These are phyloP conservation scores for Glycyrrhiza uralensis DNA, from an alignment of 306 rosid species.

Conservation along the genomic window DNA sequence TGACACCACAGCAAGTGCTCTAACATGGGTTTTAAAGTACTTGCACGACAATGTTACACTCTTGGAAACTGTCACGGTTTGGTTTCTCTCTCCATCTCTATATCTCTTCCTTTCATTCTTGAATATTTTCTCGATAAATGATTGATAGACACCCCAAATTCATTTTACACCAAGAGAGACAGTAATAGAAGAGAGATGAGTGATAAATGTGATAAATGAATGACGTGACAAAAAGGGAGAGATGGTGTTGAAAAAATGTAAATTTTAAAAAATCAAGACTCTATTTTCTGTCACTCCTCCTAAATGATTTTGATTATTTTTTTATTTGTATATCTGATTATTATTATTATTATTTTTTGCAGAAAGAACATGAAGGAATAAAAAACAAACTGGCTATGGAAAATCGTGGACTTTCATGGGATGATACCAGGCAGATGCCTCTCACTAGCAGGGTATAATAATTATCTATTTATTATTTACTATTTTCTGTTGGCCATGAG, in stretches of 20 bases:
- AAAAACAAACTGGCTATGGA: conserved; percentile 25
- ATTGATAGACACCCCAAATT: no score
- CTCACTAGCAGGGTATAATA: conserved; percentile 54
- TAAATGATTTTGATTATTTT: background rate
- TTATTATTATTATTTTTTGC: background rate
- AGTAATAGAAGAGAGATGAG: no score
- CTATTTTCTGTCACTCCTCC: no score
- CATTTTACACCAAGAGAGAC: no score
- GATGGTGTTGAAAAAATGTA: no score
- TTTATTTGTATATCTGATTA: no score
- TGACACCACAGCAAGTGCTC: conserved; percentile 84
- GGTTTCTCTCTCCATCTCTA: background rate
- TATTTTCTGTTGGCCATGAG: no score
- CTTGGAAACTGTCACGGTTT: conserved; percentile 61
- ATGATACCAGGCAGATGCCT: conserved; percentile 70
- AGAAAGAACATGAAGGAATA: conserved; percentile 84
- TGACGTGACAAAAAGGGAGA: no score
- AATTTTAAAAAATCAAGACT: no score
- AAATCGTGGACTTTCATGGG: conserved; percentile 73
- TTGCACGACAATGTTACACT: conserved; percentile 59
- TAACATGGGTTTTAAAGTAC: conserved; percentile 82
- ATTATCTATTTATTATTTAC: background rate
- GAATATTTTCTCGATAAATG: no score
- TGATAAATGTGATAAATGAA: no score
- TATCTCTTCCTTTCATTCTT: background rate